A percentile compares a stretch with the other conserved stretches of the same genome.
Conservation (phyloP, 2,329 filamentous ascomycete species). For the Beauveria scarabaeidicola region DNA sequence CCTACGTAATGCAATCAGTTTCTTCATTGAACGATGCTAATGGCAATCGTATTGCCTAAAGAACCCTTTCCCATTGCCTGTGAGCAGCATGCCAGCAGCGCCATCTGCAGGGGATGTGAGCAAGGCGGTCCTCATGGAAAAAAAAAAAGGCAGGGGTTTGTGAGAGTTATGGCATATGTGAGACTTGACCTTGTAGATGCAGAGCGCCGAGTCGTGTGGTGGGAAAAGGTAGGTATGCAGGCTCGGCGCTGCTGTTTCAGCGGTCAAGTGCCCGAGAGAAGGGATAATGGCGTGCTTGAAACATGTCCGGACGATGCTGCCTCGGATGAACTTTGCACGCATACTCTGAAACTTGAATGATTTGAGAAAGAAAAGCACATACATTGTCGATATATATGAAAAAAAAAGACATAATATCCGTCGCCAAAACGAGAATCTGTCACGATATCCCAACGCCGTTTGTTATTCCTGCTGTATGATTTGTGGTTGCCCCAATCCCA, state of each 20-base stretch:
- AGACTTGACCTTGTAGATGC: no score
- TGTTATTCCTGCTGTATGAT: neutral
- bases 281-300: neutral
- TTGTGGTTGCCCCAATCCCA: neutral
- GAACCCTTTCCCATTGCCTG: no score
- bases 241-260: neutral
- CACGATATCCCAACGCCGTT: neutral
- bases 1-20: no score
- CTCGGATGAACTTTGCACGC: neutral
- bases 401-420: neutral
- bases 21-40: no score
- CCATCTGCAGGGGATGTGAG: no score
- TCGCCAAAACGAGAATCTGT: neutral
- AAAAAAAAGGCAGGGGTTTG: no score
- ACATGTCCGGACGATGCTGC: neutral
- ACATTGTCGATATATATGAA: neutral
- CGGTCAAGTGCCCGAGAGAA: neutral
- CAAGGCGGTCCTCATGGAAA: no score
- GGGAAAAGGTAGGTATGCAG: no score
- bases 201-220: no score
- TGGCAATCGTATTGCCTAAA: no score
- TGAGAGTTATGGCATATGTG: no score
- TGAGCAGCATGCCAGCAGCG: no score
- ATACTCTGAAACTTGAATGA: neutral
- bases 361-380: neutral